Conservation (phyloP, 192 early-diverging fungal species). For the Coemansia sp. region DNA sequence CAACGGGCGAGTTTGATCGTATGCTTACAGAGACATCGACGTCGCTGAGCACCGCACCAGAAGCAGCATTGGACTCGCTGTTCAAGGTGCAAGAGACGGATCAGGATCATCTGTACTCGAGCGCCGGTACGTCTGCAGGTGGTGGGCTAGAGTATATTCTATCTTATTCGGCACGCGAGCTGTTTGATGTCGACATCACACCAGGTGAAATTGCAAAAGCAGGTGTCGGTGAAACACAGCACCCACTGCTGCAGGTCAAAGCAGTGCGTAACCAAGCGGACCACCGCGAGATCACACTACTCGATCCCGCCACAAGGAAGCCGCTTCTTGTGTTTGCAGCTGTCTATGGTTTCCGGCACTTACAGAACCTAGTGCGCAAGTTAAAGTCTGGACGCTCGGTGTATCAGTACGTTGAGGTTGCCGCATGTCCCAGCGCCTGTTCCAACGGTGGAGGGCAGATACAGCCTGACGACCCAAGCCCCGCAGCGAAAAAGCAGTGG, state of each 20-base stretch:
- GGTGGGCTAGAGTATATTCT: conserved; percentile 90
- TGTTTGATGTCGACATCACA: conserved; percentile 72
- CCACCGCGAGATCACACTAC: conserved; percentile 67
- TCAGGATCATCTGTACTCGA: conserved; percentile 56
- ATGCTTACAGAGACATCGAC: conserved; percentile 72
- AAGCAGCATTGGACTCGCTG: conserved; percentile 60
- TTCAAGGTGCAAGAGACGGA: conserved; percentile 31
- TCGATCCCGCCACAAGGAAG: conserved; percentile 51
- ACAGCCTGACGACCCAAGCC: conserved; percentile 56
- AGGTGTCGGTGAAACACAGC: conserved; percentile 35
- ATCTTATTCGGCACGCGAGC: conserved; percentile 71
- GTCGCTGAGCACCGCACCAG: conserved; percentile 53
- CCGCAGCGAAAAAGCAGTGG: conserved; percentile 72
- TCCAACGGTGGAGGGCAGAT: conserved; percentile 98
- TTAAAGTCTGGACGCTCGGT: conserved; percentile 71
- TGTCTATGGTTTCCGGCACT: conserved; percentile 95
- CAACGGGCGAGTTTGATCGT: conserved; percentile 89
- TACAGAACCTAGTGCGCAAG: conserved; percentile 98
- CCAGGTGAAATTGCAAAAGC: conserved; percentile 56
- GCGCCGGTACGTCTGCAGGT: conserved; percentile 83
- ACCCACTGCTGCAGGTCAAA: conserved; percentile 60
- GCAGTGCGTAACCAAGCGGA: conserved; percentile 79
- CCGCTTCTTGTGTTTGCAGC: conserved; percentile 77
- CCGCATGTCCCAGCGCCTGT: conserved; percentile 97
- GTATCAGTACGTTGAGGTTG: conserved; percentile 95